phyloP scores from a whole-genome alignment of 352 stramenopile genomes.

The Phytopythium delawarense region DNA sequence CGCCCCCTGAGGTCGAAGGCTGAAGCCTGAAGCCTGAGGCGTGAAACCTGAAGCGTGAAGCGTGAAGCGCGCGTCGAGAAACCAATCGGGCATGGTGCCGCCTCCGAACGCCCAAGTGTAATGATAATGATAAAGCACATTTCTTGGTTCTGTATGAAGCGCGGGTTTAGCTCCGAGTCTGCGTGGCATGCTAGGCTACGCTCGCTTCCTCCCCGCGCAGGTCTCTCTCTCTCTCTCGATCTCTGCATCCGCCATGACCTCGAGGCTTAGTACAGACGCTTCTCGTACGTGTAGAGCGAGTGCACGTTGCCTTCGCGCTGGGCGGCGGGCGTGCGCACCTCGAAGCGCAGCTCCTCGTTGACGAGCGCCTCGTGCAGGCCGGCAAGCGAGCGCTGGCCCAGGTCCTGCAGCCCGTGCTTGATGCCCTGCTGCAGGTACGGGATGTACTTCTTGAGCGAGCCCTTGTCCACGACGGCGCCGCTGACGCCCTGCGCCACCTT shows the following conservation, averaged over 20 bases:
- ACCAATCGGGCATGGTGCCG: neutral
- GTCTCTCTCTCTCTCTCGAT: too few species aligned
- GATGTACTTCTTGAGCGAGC: conserved; percentile 98
- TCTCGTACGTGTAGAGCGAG: conserved; percentile 97
- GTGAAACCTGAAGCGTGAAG: too few species aligned
- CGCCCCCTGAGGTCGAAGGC: too few species aligned
- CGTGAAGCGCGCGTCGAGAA: neutral
- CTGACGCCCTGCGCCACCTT: conserved; percentile 99
- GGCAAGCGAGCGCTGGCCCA: conserved; percentile 91
- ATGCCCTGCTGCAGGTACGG: conserved; percentile 99
- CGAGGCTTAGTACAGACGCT: conserved; percentile 75
- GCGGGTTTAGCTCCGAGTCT: neutral
- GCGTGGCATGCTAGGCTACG: neutral
- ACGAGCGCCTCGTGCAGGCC: conserved; percentile 82
- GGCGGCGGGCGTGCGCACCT: conserved; percentile 97
- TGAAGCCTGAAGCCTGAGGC: too few species aligned
- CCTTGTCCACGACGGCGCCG: conserved; percentile 99
- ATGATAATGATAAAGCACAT: conserved; percentile 4
- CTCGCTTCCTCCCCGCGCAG: neutral
- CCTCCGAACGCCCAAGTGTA: neutral
- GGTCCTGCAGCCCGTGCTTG: conserved; percentile 98
- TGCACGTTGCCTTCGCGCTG: conserved; percentile 99
- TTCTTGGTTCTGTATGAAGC: neutral
- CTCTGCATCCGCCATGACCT: neutral
- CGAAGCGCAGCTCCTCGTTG: conserved; percentile 90